These are phyloP conservation scores for Arthrobotrys sinensis DNA, from an alignment of 2,329 filamentous ascomycete species.

Conservation along the genomic window DNA sequence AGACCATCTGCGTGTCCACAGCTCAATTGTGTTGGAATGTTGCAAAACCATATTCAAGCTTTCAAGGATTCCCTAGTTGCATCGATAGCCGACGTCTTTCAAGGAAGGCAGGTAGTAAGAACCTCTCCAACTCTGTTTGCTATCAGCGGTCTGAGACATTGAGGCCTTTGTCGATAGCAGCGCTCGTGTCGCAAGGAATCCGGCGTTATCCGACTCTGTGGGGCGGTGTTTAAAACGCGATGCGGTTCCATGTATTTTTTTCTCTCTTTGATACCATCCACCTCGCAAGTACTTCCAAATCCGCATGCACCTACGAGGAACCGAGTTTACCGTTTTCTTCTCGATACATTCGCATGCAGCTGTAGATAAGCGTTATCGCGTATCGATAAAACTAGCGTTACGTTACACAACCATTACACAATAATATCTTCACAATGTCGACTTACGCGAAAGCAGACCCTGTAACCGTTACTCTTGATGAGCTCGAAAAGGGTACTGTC, in stretches of 20 bases:
- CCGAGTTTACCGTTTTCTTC: constrained; percentile 4
- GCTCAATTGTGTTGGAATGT: constrained; percentile 39
- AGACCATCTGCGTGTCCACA: background rate
- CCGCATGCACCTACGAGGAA: constrained; percentile 10
- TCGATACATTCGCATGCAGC: background rate
- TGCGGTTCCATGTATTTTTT: constrained; percentile 31
- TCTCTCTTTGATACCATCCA: constrained; percentile 10
- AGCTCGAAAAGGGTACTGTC: constrained; percentile 73
- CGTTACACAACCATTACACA: constrained; percentile 45
- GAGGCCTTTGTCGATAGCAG: constrained; percentile 38
- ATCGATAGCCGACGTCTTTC: constrained; percentile 49
- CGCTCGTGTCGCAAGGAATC: constrained; percentile 33
- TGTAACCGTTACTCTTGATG: constrained; percentile 75
- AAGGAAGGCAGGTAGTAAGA: constrained; percentile 47
- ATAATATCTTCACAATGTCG: constrained; percentile 37
- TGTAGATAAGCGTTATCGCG: constrained; percentile 55
- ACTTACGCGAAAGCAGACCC: constrained; percentile 69
- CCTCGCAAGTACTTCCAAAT: constrained; percentile 17
- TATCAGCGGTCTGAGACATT: constrained; percentile 46
- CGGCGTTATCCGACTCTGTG: constrained; percentile 56
- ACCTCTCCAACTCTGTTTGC: constrained; percentile 20
- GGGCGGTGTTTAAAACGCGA: constrained; percentile 57
- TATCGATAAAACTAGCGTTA: constrained; percentile 44
- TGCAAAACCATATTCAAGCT: constrained; percentile 1
- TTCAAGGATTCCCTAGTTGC: constrained; percentile 37